These are phyloP conservation scores for Leccinum broughii DNA, from an alignment of 768 basidiomycete species.

Conservation along the genomic window DNA sequence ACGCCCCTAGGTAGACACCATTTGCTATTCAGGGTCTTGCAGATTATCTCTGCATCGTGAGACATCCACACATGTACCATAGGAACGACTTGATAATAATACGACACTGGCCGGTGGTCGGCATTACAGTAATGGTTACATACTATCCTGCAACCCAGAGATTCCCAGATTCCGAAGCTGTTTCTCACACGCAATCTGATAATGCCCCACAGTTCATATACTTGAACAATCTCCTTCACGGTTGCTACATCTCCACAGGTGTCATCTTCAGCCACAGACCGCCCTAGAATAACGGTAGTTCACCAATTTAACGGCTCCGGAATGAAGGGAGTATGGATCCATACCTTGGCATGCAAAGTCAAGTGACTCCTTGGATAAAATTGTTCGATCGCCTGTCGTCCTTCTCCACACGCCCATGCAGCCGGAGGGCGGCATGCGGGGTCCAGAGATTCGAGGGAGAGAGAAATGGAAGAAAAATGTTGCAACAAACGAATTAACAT, in stretches of 20 bases:
- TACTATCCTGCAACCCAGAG: background rate
- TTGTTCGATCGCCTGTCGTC: slow-evolving; percentile 28
- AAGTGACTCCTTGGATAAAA: slow-evolving; percentile 31
- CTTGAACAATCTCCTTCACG: background rate
- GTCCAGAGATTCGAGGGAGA: slow-evolving; percentile 30
- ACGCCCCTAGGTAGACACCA: background rate
- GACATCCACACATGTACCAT: slow-evolving; percentile 1
- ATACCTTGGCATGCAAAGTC: slow-evolving; percentile 40
- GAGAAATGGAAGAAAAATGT: slow-evolving; percentile 25
- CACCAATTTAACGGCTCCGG: background rate
- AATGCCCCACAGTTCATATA: background rate
- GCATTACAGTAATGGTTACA: background rate
- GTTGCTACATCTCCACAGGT: slow-evolving; percentile 21
- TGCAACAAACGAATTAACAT: slow-evolving; percentile 34
- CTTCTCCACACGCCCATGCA: slow-evolving; percentile 27
- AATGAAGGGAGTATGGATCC: slow-evolving; percentile 4
- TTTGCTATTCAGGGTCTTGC: background rate
- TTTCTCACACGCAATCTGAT: background rate
- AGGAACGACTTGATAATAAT: background rate
- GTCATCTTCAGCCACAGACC: slow-evolving; percentile 50
- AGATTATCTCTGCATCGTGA: background rate
- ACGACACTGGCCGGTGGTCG: background rate
- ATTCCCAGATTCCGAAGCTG: background rate
- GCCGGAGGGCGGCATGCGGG: slow-evolving; percentile 27
- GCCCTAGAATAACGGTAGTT: slow-evolving; percentile 30